Percentiles rank a stretch among this genome's conserved stretches.
Conservation (phyloP, 2,329 filamentous ascomycete genomes). For the Periglandula ipomoeae region DNA sequence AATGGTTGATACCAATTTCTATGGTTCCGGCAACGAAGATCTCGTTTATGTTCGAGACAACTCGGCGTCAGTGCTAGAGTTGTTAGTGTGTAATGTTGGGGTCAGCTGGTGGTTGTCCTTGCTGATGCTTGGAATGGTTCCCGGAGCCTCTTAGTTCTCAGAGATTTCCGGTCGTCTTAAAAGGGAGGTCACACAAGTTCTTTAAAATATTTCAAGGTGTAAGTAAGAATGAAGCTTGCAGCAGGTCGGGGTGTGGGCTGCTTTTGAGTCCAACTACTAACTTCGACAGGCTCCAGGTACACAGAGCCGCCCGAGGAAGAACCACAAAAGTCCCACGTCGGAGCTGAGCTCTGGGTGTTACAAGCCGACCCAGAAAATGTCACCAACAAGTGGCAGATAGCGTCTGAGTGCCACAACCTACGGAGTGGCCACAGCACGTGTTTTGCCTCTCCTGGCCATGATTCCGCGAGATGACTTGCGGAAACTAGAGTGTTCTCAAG, state of each 20-base stretch:
- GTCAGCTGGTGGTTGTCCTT: no score
- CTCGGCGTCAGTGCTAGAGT: neutral
- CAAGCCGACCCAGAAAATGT: slow-evolving; percentile 5
- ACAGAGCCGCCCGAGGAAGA: slow-evolving; percentile 10
- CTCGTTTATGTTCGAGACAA: neutral
- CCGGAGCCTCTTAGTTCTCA: no score
- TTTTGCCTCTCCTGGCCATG: slow-evolving; percentile 6
- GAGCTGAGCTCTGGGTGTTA: slow-evolving; percentile 13
- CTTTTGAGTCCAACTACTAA: slow-evolving; percentile 14
- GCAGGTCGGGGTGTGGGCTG: slow-evolving; percentile 12
- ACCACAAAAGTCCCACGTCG: slow-evolving; percentile 12
- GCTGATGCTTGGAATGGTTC: no score
- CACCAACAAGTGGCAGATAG: slow-evolving; percentile 6
- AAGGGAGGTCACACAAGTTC: neutral
- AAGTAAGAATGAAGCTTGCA: neutral
- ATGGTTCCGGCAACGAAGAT: no score
- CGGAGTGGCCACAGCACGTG: slow-evolving; percentile 11
- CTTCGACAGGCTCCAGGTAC: slow-evolving; percentile 8
- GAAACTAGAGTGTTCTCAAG: slow-evolving; percentile 9
- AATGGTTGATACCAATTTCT: neutral
- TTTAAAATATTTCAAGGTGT: neutral
- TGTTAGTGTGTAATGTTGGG: neutral
- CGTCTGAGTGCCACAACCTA: slow-evolving; percentile 7
- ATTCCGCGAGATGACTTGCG: slow-evolving; percentile 9
- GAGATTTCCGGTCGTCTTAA: no score